phyloP scores from a whole-genome alignment of 768 basidiomycete genomes.

The Pleurotus tuoliensis region DNA sequence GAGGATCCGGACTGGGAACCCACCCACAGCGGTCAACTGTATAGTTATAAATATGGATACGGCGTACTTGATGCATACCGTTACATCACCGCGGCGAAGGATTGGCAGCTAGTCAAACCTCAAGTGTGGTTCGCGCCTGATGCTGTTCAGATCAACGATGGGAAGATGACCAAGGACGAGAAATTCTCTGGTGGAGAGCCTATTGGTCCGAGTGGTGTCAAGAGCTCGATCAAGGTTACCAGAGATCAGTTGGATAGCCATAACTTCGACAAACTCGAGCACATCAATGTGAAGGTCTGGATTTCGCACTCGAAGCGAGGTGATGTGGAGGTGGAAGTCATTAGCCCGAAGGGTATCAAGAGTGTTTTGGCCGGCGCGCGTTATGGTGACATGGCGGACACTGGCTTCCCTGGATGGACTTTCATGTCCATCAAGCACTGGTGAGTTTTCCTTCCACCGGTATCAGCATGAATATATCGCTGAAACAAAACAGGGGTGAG shows the following conservation, averaged over 20 bases:
- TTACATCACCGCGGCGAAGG: conserved; percentile 76
- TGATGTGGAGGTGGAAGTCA: conserved; percentile 88
- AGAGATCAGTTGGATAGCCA: conserved; percentile 59
- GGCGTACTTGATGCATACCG: conserved; percentile 82
- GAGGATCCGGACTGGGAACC: conserved; percentile 94
- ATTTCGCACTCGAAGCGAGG: conserved; percentile 84
- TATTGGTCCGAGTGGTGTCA: conserved; percentile 64
- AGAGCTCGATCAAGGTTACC: conserved; percentile 62
- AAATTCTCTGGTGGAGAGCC: conserved; percentile 59
- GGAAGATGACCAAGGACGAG: conserved; percentile 49
- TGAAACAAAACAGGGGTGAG: conserved; percentile 68
- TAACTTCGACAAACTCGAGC: conserved; percentile 89
- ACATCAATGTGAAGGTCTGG: conserved; percentile 90
- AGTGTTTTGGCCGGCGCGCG: conserved; percentile 81
- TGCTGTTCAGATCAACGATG: conserved; percentile 61
- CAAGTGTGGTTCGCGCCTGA: conserved; percentile 87
- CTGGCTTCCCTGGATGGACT: conserved; percentile 92
- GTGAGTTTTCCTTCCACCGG: conserved; percentile 38
- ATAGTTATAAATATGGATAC: conserved; percentile 93
- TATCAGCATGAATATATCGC: not conserved
- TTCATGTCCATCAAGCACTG: conserved; percentile 99
- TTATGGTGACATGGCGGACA: conserved; percentile 53
- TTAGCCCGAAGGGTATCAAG: conserved; percentile 80
- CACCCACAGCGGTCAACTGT: conserved; percentile 62
- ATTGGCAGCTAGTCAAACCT: conserved; percentile 88